Conservation (phyloP, 768 basidiomycete species). For the Macrolepiota fuliginosa region DNA sequence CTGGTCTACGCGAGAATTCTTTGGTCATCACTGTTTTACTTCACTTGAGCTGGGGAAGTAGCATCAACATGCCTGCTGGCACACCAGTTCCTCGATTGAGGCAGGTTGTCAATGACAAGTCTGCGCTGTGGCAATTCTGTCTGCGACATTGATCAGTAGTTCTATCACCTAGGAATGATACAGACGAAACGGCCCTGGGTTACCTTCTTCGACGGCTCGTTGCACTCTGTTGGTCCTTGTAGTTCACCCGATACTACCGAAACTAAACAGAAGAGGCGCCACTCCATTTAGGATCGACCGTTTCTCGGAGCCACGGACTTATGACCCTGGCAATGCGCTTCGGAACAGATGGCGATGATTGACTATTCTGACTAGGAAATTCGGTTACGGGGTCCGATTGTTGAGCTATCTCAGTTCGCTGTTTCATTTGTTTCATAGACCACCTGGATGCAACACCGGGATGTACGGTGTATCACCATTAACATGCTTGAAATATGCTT, state of each 20-base stretch:
- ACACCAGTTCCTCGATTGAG: not conserved
- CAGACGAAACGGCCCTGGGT: not conserved
- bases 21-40: not conserved
- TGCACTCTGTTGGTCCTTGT: not conserved
- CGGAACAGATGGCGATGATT: constrained; percentile 6
- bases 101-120: not conserved
- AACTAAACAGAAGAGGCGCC: not conserved
- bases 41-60: not conserved
- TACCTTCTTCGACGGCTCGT: not conserved
- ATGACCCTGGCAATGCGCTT: constrained; percentile 4
- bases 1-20: not conserved
- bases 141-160: not conserved
- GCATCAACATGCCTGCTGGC: not conserved
- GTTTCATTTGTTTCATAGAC: not conserved
- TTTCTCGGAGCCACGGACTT: not conserved
- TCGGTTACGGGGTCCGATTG: not conserved
- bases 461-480: not conserved
- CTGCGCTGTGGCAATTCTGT: not conserved
- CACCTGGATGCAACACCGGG: not conserved
- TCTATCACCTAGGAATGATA: not conserved
- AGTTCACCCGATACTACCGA: not conserved
- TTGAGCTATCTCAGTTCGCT: not conserved
- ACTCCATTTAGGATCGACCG: not conserved
- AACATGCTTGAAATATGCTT: not conserved
- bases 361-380: not conserved